Conservation (phyloP, 345 rosid species). For the Stellera chamaejasme region DNA sequence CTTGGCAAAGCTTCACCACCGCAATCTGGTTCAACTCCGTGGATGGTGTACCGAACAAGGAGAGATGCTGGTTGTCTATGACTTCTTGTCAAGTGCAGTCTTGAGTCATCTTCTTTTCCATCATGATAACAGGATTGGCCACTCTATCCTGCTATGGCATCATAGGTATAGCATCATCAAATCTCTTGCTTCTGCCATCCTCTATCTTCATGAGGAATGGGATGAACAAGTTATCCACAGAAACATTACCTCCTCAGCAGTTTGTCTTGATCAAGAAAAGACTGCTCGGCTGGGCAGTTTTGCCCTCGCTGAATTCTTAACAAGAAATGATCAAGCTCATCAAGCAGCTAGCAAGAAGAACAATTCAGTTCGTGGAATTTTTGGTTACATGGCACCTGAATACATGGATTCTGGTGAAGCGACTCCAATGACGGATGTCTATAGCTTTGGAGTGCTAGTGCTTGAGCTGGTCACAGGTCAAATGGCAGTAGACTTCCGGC, state of each 20-base stretch:
- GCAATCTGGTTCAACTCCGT: slow-evolving; percentile 78
- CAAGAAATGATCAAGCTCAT: slow-evolving; percentile 75
- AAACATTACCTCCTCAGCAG: slow-evolving; percentile 75
- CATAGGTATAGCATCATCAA: slow-evolving; percentile 55
- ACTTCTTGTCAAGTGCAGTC: slow-evolving; percentile 56
- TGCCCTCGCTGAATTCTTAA: slow-evolving; percentile 87
- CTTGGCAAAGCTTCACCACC: slow-evolving; percentile 77
- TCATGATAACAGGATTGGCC: slow-evolving; percentile 26
- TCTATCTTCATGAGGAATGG: slow-evolving; percentile 95
- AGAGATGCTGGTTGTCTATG: slow-evolving; percentile 92
- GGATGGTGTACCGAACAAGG: slow-evolving; percentile 99
- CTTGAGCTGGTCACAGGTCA: slow-evolving; percentile 89
- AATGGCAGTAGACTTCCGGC: slow-evolving; percentile 74
- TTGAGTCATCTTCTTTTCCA: slow-evolving; percentile 77
- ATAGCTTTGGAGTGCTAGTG: slow-evolving; percentile 81
- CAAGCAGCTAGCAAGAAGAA: slow-evolving; percentile 29
- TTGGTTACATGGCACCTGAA: slow-evolving; percentile 93
- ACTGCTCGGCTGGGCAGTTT: slow-evolving; percentile 79
- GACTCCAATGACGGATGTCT: slow-evolving; percentile 73
- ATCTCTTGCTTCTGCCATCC: slow-evolving; percentile 79
- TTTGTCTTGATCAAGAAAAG: slow-evolving; percentile 69
- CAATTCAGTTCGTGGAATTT: slow-evolving; percentile 78
- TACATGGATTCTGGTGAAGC: slow-evolving; percentile 85
- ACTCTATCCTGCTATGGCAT: slow-evolving; percentile 48
- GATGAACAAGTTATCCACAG: slow-evolving; percentile 90